phyloP scores from a whole-genome alignment of 176 grass and related monocot genomes.

The Oryza rufipogon region DNA sequence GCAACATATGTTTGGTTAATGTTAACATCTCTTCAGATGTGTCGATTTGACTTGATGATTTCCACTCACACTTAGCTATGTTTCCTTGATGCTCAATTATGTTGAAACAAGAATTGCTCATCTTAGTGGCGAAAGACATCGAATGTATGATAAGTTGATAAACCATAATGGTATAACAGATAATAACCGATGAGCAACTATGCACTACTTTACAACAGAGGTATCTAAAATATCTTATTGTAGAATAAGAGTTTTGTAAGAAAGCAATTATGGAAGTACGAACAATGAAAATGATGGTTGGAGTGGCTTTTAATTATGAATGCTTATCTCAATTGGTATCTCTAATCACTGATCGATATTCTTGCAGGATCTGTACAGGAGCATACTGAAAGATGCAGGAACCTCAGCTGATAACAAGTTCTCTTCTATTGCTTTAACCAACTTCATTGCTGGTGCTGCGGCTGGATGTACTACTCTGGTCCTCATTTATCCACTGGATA shows the following conservation, averaged over 20 bases:
- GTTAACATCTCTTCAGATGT: no score
- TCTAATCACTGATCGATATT: constrained; percentile 19
- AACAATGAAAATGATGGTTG: background rate
- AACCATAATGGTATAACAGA: background rate
- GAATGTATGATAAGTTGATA: background rate
- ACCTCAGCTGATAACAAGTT: constrained; percentile 52
- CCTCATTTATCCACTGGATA: constrained; percentile 95
- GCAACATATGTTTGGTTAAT: background rate
- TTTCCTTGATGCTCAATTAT: constrained; percentile 4
- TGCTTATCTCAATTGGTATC: background rate
- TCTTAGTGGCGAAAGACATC: constrained; percentile 12
- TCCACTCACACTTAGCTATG: background rate
- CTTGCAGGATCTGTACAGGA: constrained; percentile 82
- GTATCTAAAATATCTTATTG: background rate
- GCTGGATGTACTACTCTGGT: constrained; percentile 94
- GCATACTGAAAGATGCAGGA: constrained; percentile 62
- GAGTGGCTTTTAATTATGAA: background rate
- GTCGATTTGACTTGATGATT: background rate
- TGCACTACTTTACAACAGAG: background rate
- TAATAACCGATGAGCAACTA: background rate
- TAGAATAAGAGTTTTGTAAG: background rate
- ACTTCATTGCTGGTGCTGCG: constrained; percentile 83
- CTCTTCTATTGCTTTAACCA: constrained; percentile 66
- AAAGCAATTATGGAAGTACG: background rate
- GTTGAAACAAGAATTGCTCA: background rate